Base-by-base conservation (phyloP, 352 stramenopile species). In the Phytophthora nicotianae region DNA sequence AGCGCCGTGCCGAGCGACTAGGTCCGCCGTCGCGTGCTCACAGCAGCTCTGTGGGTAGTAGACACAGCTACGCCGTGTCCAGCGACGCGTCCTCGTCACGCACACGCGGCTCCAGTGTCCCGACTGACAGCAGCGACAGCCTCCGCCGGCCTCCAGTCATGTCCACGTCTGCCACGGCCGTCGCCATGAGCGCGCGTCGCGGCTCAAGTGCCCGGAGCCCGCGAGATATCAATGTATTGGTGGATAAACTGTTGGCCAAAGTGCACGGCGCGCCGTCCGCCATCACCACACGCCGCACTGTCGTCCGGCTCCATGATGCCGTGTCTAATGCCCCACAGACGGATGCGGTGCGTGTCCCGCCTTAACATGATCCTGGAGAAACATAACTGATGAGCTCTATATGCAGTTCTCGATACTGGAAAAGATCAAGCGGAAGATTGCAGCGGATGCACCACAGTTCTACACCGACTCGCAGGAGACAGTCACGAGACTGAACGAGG, bases 371-470 rank as follows among this genome's bases (percentile, higher is more conserved):
- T 35, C 11, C 5, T 23, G 37, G 23, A 19, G n/a, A 21, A 11
- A 26, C 17, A 21, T 43, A 21, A 14, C 23, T 54, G 20, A 27
- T 33, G 24, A 26, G 37, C 43, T 3, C 3, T 19, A 32, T 48
- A 5, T 48, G 38, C 45, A 93, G 85, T 76, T 90, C 13, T 68
- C 79, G 6, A 75, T 94, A 21, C 59, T 95, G 41, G 80, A 89
- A 43, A 87, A 91, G 63, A 95, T 95, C 45, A 90, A 89, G 71
- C 72, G 76, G 24, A 87, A 87, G 65, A 84, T 91, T 19, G 47
- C 49, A 23, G 49, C 50, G 16, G 72, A 91, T 43, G 40, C 68
- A 19, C 49, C 66, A 26, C 76, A 79, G 41, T 78, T 85, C 53
- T 77, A 79, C 26, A 54, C 71, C 32, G 75, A 71, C 2, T 63